Evolutionary conservation across 1,284 basidiomycete genomes (phyloP), one percentile per base, ranked within the genome.

Genomic region (Ustilago sp.): DNA sequence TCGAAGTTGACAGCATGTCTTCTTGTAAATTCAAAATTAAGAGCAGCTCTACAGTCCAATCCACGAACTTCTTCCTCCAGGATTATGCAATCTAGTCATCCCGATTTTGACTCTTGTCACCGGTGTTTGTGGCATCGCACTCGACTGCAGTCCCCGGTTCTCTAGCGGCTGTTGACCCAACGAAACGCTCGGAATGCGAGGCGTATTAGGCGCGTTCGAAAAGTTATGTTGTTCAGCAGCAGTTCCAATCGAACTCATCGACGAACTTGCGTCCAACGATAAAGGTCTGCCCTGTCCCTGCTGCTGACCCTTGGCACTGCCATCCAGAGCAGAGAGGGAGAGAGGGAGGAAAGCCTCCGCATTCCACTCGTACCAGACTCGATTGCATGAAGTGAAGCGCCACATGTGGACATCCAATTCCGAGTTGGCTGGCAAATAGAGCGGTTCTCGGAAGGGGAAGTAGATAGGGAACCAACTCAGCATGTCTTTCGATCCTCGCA

Each of bases 321-420:
- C 64, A 28, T 60, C 55, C 31, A 65, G 15, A 31, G 53, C 31
- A n/a, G 59, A 35, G 11, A n/a, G 56, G 38, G 83, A 75, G 38
- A 87, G 71, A 6, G 92, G 90, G 47, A 98, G 88, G 88, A 93
- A 98, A 3, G 92, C 91, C 83, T 98, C 95, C 0, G 94, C 95
- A 81, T 92, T 91, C 97, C 97, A 99, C 87, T 99, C 97, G 87
- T 98, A 99, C 97, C 97, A 99, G 8, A 99, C 94, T 80, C 93
- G 91, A 36, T 91, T 90, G 70, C 91, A 79, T 13, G 77, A 72
- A 1, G 94, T 95, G 66, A 98, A 87, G 35, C 97, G 91, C 96
- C 97, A 99, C 59, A 99, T 90, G 59, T 93, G 93, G 9, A 98
- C 93, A 64, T 94, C 93, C 17, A 99, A 88, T 86, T 99, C 96